Evolutionary conservation across 129 eudicot genomes (phyloP).

Genomic region (sunflower (Helianthus annuus)): HanXRQr2.0-SUNRISE NC_035443.2:153384381-153384880

Average conservation of each 20-base stretch:
- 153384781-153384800: too few species aligned
- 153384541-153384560: conserved; percentile 91
- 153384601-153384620: conserved; percentile 14
- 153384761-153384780: too few species aligned
- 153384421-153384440: background rate
- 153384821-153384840: too few species aligned
- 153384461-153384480: conserved; percentile 60
- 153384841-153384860: too few species aligned
- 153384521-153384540: conserved; percentile 72
- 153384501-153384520: conserved; percentile 90
- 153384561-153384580: conserved; percentile 88
- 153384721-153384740: background rate
- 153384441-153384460: background rate
- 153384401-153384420: background rate
- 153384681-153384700: background rate
- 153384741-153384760: too few species aligned
- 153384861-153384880: too few species aligned
- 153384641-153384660: background rate
- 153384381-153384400: conserved; percentile 48
- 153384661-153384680: background rate
- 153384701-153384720: background rate
- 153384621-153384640: background rate
- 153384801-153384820: too few species aligned
- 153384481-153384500: conserved; percentile 95
- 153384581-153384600: conserved; percentile 43